A percentile compares a stretch with the other conserved stretches of the same genome.
These are phyloP conservation scores for Macrophomina phaseolina DNA, from an alignment of 2,329 filamentous ascomycete species.

Conservation along the genomic window DNA sequence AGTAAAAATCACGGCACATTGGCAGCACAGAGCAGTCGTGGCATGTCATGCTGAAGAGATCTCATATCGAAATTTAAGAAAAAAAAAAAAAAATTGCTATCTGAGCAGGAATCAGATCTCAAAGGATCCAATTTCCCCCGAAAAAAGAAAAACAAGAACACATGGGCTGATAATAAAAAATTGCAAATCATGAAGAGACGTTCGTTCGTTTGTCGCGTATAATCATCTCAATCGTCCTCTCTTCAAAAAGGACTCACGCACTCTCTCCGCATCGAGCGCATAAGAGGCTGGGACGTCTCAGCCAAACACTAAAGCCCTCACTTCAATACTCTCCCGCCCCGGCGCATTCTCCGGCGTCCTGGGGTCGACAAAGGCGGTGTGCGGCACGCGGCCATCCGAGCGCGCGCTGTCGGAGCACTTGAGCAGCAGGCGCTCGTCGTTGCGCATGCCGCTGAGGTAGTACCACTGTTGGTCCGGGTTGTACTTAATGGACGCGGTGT, in stretches of 20 bases:
- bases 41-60: too few species aligned
- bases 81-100: too few species aligned
- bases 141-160: too few species aligned
- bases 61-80: too few species aligned
- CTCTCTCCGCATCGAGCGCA: background rate
- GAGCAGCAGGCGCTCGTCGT: slow-evolving; percentile 73
- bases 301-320: slow-evolving; percentile 83
- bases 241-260: background rate
- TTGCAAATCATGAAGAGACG: background rate
- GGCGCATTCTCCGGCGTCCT: slow-evolving; percentile 72
- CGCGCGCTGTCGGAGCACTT: slow-evolving; percentile 77
- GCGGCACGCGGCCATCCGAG: slow-evolving; percentile 50
- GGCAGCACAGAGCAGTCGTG: too few species aligned
- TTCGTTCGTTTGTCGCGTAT: background rate
- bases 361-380: slow-evolving; percentile 72
- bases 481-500: slow-evolving; percentile 73
- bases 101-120: too few species aligned
- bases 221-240: too few species aligned
- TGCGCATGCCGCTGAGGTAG: slow-evolving; percentile 80
- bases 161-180: background rate
- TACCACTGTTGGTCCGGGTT: slow-evolving; percentile 72
- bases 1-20: too few species aligned
- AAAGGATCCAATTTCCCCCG: too few species aligned
- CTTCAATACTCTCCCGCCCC: slow-evolving; percentile 85
- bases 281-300: background rate